A percentile compares a stretch with the other conserved stretches of the same genome.
These are phyloP conservation scores for Canavalia gladiata DNA, from an alignment of 306 rosid genomes.

Conservation along the genomic window DNA sequence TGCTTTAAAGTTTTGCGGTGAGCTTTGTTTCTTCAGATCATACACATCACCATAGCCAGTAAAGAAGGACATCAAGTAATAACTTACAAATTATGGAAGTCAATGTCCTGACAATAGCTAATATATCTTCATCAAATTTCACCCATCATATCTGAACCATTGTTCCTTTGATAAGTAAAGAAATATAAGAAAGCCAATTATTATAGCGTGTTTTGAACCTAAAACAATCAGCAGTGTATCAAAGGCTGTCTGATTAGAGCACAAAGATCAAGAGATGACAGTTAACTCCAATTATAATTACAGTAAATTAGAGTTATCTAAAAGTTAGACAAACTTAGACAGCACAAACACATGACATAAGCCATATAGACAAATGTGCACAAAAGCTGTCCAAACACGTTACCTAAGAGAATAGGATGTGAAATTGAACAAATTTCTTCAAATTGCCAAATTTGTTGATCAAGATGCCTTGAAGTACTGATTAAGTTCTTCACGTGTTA, in stretches of 20 bases:
- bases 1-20: constrained; percentile 4
- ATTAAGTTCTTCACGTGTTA: constrained; percentile 24
- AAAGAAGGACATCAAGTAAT: constrained; percentile 15
- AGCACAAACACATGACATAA: constrained; percentile 27
- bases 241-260: constrained; percentile 26
- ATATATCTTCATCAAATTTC: constrained; percentile 25
- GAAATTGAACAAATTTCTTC: constrained; percentile 26
- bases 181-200: constrained; percentile 23
- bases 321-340: constrained; percentile 7
- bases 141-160: constrained; percentile 15
- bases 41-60: constrained; percentile 23
- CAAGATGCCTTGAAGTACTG: constrained; percentile 32
- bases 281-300: constrained; percentile 1
- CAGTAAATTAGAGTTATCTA: constrained; percentile 3
- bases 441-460: constrained; percentile 28
- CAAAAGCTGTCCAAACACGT: constrained; percentile 17
- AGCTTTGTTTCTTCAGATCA: constrained; percentile 23
- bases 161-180: constrained; percentile 20
- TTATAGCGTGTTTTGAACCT: constrained; percentile 26
- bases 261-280: constrained; percentile 12
- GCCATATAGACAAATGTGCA: constrained; percentile 11
- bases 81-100: constrained; percentile 22
- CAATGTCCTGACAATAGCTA: constrained; percentile 25
- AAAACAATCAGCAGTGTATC: not conserved
- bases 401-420: constrained; percentile 32